Base-by-base conservation (phyloP, 169 alveolate species). In the Plasmodium knowlesi region DNA sequence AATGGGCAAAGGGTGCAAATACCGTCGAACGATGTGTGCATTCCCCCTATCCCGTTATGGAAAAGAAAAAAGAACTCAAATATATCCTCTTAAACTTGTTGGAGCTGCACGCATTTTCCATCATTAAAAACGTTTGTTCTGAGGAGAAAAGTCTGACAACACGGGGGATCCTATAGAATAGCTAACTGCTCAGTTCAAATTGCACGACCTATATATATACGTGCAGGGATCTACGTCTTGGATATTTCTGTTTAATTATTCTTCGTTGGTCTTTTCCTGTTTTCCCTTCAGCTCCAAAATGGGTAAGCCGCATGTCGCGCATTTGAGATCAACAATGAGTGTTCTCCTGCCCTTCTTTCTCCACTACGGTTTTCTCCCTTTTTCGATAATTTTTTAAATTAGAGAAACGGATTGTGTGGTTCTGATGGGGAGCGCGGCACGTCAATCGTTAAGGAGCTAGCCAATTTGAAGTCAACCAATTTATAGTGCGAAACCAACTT, bases 81-180 rank as follows among this genome's bases (percentile, higher is more conserved):
- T 3, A 16, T 39, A 32, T 16, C 83, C 74, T 70, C 34, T 83
- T 53, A 83, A n/a, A 70, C 54, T 37, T 71, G 53, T 70, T 6
- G 57, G 22, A 39, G 39, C 78, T 22, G 32, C 67, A 43, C 28
- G 41, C 61, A 53, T 12, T 73, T 85, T 83, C 93, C 93, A 85
- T 85, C 57, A 85, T 85, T 53, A 74, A 53, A 32, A 30, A 74
- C 22, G 32, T 84, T 37, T 54, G 72, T 16, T 57, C 41, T 30
- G 61, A 54, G 71, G 73, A 73, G 43, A 79, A 41, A 25, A 19
- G 54, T 14, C 53, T 28, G 83, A 50, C 61, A 50, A 10, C 76
- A 5, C 37, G 12, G 37, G 37, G 30, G 37, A 39, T 6, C 41
- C 34, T 25, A 67, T 67, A 67, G 5, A 22, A 28, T 67, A 39